Evolutionary conservation across 1,139 yeast species (phyloP).

Genomic region (Zhuliangozyma parablackwelliae): DNA sequence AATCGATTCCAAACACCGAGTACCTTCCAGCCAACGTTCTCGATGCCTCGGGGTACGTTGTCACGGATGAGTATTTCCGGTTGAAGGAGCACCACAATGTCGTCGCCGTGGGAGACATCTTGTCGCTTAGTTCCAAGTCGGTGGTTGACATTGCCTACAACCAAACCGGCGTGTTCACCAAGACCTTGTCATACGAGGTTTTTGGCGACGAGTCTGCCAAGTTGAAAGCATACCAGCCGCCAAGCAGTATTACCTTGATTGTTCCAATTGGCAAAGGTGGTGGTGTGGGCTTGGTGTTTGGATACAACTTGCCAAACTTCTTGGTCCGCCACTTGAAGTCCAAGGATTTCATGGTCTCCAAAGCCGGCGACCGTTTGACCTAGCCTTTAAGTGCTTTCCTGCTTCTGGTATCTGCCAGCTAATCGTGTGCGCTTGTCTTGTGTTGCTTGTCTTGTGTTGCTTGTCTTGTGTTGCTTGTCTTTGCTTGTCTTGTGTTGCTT

Average conservation of each 20-base stretch:
- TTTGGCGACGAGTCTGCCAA: slow-evolving; percentile 11
- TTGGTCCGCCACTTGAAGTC: slow-evolving; percentile 22
- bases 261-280: slow-evolving; percentile 34
- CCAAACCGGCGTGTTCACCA: slow-evolving; percentile 18
- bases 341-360: slow-evolving; percentile 18
- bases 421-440: too few species aligned
- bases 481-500: too few species aligned
- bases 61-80: slow-evolving; percentile 22
- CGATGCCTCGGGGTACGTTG: slow-evolving; percentile 18
- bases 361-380: slow-evolving; percentile 8
- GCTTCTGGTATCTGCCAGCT: too few species aligned
- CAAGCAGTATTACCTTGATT: slow-evolving; percentile 11
- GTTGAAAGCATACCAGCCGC: slow-evolving; percentile 12
- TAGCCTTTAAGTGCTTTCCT: background rate
- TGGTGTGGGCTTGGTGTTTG: slow-evolving; percentile 31
- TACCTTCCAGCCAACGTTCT: slow-evolving; percentile 15
- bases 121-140: slow-evolving; percentile 18
- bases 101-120: slow-evolving; percentile 31
- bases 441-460: too few species aligned
- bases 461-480: too few species aligned
- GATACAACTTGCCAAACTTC: slow-evolving; percentile 27
- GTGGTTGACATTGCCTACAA: slow-evolving; percentile 21
- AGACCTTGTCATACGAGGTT: slow-evolving; percentile 14
- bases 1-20: slow-evolving; percentile 22
- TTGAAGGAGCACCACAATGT: slow-evolving; percentile 22